Base-by-base conservation (phyloP, 352 stramenopile genomes). In the Phytophthora boehmeriae region DNA sequence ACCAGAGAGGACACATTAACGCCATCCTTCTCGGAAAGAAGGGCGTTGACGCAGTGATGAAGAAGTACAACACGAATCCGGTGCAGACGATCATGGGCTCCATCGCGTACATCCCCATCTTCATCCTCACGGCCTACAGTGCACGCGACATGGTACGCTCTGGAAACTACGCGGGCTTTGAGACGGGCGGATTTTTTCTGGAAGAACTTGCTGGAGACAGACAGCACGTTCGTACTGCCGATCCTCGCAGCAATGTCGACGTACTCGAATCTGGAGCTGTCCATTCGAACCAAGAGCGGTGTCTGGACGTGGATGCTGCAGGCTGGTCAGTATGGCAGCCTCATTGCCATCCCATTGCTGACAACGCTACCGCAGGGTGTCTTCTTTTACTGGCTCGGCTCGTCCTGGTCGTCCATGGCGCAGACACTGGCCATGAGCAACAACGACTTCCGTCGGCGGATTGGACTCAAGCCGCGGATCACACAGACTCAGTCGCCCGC, bases 331-430 rank as follows among this genome's bases (percentile, higher is more conserved):
- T 92, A 86, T 41, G 27, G 68, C 14, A 81, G 68, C 2, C 74
- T 92, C 30, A 28, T 90, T 14, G 80, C 80, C 50, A 63, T 89
- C 10, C 76, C 76, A 1, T 66, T 86, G 41, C 54, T 88, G 48
- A 72, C 59, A 9, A 75, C 57, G 51, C 58, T 90, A 16, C 78
- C 78, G 2, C 81, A 93, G 44, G 84, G 84, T n/a, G 73, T 93
- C 8, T 93, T 93, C 49, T 93, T 93, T 51, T 91, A 92, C 68
- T 93, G 84, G 84, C 66, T 93, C 39, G 81, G 76, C 8, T 78
- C 81, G 0, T 90, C 81, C 9, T 92, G 84, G 78, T 68, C 80
- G 42, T 85, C 76, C 16, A 77, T 90, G 58, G 80, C 58, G 13
- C 84, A 93, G 62, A 86, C 64, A 2, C 43, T 80, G 1, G 63